These are phyloP conservation scores for Arachnopeziza araneosa DNA, from an alignment of 2,329 filamentous ascomycete species.

Conservation along the genomic window DNA sequence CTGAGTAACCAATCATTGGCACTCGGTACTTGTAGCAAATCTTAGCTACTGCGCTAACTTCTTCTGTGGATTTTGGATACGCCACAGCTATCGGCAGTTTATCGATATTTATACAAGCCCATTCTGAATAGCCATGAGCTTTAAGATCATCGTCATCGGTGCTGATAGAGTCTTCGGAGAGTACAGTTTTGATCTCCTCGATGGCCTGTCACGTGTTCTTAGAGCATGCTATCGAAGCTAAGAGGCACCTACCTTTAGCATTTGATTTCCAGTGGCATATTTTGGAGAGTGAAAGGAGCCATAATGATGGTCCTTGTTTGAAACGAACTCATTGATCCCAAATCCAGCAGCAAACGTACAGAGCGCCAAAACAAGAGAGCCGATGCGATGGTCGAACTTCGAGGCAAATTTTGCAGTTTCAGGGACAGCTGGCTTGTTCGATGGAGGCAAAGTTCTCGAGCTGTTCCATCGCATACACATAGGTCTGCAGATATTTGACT, in stretches of 20 bases:
- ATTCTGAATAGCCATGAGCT: conserved; percentile 57
- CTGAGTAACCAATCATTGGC: conserved; percentile 70
- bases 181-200: conserved; percentile 10
- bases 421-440: not conserved
- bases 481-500: not conserved
- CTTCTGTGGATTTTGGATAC: conserved; percentile 54
- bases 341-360: conserved; percentile 60
- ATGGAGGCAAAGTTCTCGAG: not conserved
- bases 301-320: conserved; percentile 57
- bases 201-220: not conserved
- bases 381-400: not conserved
- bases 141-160: conserved; percentile 55
- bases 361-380: not conserved
- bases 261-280: conserved; percentile 13
- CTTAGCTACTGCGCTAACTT: conserved; percentile 56
- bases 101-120: conserved; percentile 56
- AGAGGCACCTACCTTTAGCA: conserved; percentile 4
- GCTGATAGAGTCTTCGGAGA: conserved; percentile 49
- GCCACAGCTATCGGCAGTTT: conserved; percentile 55
- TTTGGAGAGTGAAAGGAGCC: conserved; percentile 22
- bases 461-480: not conserved
- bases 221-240: not conserved
- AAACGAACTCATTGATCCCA: conserved; percentile 65
- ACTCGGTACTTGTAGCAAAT: conserved; percentile 72
- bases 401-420: not conserved